A percentile compares a stretch with the other conserved stretches of the same genome.
These are phyloP conservation scores for Claviceps humidiphila DNA, from an alignment of 2,329 filamentous ascomycete species.

Conservation along the genomic window DNA sequence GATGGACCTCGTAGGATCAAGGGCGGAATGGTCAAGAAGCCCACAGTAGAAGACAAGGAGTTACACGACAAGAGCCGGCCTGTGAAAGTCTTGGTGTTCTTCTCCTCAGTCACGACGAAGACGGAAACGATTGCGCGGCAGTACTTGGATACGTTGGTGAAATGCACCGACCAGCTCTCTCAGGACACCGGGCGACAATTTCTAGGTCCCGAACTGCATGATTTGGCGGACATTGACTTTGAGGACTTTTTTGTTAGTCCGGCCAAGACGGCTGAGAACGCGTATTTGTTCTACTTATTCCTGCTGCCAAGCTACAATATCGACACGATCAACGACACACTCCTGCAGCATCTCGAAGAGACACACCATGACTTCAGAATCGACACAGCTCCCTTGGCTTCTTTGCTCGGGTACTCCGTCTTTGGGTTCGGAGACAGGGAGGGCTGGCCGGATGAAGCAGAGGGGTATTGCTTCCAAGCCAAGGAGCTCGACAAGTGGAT, in stretches of 20 bases:
- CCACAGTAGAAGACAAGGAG: constrained; percentile 13
- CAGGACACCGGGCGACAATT: constrained; percentile 25
- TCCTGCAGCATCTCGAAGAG: constrained; percentile 76
- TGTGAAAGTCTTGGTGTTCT: constrained; percentile 71
- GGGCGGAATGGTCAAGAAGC: constrained; percentile 24
- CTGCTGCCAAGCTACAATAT: constrained; percentile 90
- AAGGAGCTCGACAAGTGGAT: constrained; percentile 89
- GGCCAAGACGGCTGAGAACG: constrained; percentile 44
- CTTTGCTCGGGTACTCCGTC: constrained; percentile 73
- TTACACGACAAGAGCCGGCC: constrained; percentile 24
- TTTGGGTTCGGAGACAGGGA: constrained; percentile 89
- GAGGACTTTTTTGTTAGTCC: constrained; percentile 82
- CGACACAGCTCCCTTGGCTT: constrained; percentile 69
- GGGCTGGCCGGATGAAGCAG: constrained; percentile 80
- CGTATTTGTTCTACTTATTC: constrained; percentile 68
- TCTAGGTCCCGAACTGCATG: constrained; percentile 50
- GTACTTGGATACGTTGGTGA: constrained; percentile 43
- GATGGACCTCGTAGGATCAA: constrained; percentile 37
- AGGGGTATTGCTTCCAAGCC: constrained; percentile 88
- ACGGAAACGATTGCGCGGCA: constrained; percentile 61
- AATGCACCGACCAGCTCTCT: constrained; percentile 36
- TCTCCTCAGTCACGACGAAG: constrained; percentile 73
- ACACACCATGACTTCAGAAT: constrained; percentile 96
- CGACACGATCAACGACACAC: constrained; percentile 77
- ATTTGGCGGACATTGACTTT: constrained; percentile 77